Evolutionary conservation across 257 asterid species (phyloP).

Genomic region (Solanum pimpinellifolium): DNA sequence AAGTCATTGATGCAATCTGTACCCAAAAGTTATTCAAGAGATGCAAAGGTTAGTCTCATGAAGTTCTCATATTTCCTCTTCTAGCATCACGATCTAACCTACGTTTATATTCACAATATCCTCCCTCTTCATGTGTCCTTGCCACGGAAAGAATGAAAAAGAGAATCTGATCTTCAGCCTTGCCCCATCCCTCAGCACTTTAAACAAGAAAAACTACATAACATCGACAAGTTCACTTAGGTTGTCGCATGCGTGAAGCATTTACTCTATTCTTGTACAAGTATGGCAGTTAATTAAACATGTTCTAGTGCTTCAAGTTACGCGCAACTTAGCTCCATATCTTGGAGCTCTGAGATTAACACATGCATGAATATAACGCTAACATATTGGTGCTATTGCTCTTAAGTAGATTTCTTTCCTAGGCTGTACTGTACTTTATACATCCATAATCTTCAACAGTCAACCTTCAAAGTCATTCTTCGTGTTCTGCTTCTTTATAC

Average conservation of each 20-base stretch:
- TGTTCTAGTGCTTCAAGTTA: neutral
- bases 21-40: constrained; percentile 24
- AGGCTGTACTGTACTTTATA: neutral
- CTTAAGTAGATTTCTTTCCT: neutral
- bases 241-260: neutral
- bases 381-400: neutral
- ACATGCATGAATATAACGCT: neutral
- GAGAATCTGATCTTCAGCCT: neutral
- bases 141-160: neutral
- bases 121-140: neutral
- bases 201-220: neutral
- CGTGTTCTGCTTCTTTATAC: neutral
- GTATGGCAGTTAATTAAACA: neutral
- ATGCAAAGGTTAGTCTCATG: constrained; percentile 54
- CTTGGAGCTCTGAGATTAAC: neutral
- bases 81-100: neutral
- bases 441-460: neutral
- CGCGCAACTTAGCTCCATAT: neutral
- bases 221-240: neutral
- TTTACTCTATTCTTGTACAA: neutral
- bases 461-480: neutral
- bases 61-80: neutral
- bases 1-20: constrained; percentile 33
- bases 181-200: neutral
- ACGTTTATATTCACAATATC: neutral